phyloP scores from a whole-genome alignment of 306 rosid species.

The Malus asiatica region DNA sequence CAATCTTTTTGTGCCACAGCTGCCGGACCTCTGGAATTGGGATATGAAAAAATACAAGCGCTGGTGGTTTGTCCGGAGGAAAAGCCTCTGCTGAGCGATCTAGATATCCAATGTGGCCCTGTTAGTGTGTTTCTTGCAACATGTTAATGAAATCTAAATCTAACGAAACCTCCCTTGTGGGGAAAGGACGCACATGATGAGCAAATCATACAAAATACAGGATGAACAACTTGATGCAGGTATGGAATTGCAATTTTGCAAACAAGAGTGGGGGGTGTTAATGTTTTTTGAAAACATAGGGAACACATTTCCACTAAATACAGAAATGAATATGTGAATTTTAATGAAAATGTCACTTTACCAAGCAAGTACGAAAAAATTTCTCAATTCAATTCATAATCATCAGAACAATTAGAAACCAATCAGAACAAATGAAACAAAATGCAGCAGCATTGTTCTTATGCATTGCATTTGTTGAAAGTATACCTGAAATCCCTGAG shows the following conservation, averaged over 20 bases:
- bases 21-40: conserved; percentile 77
- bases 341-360: neutral
- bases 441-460: neutral
- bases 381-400: neutral
- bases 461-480: neutral
- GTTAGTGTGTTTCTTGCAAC: conserved; percentile 62
- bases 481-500: conserved; percentile 56
- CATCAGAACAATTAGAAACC: neutral
- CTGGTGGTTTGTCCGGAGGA: conserved; percentile 24
- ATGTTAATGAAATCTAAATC: conserved; percentile 66
- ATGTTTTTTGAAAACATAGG: neutral
- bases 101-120: conserved; percentile 43
- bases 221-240: neutral
- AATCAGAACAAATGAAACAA: neutral
- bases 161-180: conserved; percentile 35
- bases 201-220: neutral
- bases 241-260: neutral
- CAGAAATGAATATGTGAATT: neutral
- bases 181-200: conserved; percentile 16
- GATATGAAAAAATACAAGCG: conserved; percentile 75
- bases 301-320: neutral
- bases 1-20: conserved; percentile 40
- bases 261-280: neutral
- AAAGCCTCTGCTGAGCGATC: conserved; percentile 19
- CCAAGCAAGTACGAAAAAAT: neutral